phyloP scores from a whole-genome alignment of 306 rosid genomes.

The Senna tora region DNA sequence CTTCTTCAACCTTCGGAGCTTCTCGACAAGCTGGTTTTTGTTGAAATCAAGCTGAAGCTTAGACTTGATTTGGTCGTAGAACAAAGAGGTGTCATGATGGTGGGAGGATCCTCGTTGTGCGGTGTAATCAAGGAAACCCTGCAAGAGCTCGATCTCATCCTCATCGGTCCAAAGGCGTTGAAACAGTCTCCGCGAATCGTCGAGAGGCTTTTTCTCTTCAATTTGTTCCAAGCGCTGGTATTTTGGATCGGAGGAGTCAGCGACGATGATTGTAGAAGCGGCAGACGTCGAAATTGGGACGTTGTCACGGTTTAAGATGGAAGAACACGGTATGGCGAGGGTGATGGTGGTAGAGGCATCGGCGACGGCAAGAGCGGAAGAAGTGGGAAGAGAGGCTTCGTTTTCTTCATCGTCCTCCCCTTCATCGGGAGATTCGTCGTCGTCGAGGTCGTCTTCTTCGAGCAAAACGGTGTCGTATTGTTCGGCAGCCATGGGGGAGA shows the following conservation, averaged over 20 bases:
- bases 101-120: constrained; percentile 46
- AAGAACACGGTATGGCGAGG: constrained; percentile 47
- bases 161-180: constrained; percentile 77
- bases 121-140: constrained; percentile 64
- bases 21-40: constrained; percentile 71
- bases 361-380: constrained; percentile 42
- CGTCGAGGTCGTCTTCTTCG: constrained; percentile 69
- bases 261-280: constrained; percentile 35
- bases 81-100: constrained; percentile 53
- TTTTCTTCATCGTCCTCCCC: constrained; percentile 55
- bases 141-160: constrained; percentile 79
- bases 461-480: constrained; percentile 75
- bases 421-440: constrained; percentile 62
- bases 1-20: constrained; percentile 76
- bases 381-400: constrained; percentile 47
- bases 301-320: constrained; percentile 35
- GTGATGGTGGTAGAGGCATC: constrained; percentile 38
- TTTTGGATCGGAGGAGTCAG: constrained; percentile 45
- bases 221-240: constrained; percentile 49
- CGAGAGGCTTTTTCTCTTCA: constrained; percentile 58
- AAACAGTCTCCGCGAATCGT: constrained; percentile 56
- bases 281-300: constrained; percentile 36
- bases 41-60: constrained; percentile 66
- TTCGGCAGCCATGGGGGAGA: constrained; percentile 55
- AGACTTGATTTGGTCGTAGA: constrained; percentile 57